Evolutionary conservation across 2,329 filamentous ascomycete genomes (phyloP), one percentile per base, ranked within the genome.

Genomic region (Aspergillus spinulosporus): DNA sequence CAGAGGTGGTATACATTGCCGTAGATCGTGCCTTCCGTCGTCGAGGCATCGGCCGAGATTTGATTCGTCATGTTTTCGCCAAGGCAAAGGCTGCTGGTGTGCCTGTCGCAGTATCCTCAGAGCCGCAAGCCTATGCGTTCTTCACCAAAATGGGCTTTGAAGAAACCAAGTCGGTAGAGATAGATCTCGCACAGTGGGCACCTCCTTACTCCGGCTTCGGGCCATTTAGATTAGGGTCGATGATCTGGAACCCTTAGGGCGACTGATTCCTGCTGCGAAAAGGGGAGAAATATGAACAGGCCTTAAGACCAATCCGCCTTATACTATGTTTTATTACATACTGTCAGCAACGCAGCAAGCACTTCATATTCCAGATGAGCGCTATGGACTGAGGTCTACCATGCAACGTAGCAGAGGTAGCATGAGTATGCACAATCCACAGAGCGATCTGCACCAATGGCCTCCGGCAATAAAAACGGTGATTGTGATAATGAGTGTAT

Each of bases 171-270:
- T 56, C 62, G 55, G 47, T 52, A 2, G 61, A 64, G 54, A 54
- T 64, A 2, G 61, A 65, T 54, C 54, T 64, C 7, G 26, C 47
- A 5, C 51, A 59, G 6, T 65, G 54, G 50, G 60, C 63, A 1
- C 49, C 59, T 1, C 49, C 55, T 3, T 26, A 61, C 36, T 60
- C 53, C 4, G 63, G 63, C 0, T 65, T 62, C 49, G 61, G 63
- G 2, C 3, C 49, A 1, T 65, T 65, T 37, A 49, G 60, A 31
- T 32, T 64, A 12, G 49, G 54, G 31, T 57, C 55, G 5, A 56
- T 65, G 60, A 31, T 61, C 8, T 60, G 60, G 57, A 5, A 54
- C 14, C 55, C 59, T 12, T 39, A 39, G 36, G n/a, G 5, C n/a
- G 36, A 28, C 4, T 36, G 32, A 8, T 36, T 36, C 26, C 26